phyloP scores from a whole-genome alignment of 2,329 filamentous ascomycete genomes.

The Penicillium sumatraense region DNA sequence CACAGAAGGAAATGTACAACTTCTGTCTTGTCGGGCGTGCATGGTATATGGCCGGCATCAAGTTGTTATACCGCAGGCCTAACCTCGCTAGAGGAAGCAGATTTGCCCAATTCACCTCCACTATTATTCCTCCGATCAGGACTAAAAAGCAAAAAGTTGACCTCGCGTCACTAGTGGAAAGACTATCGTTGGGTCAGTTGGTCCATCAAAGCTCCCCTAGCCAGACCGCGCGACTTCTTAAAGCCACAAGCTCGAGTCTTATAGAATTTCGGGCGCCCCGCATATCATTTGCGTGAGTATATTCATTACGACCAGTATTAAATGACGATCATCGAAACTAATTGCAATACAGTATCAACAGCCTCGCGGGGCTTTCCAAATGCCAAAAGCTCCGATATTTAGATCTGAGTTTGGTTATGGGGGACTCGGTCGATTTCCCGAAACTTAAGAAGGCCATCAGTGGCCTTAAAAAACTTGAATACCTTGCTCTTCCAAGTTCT shows the following conservation, averaged over 20 bases:
- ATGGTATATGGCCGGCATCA: conserved; percentile 61
- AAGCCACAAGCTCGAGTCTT: conserved; percentile 57
- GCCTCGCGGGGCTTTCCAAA: conserved; percentile 61
- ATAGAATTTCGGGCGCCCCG: conserved; percentile 62
- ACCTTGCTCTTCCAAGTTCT: conserved; percentile 47
- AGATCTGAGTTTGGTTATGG: conserved; percentile 58
- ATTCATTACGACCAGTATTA: background rate
- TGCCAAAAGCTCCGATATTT: conserved; percentile 55
- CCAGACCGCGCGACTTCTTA: conserved; percentile 60
- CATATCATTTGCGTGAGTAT: conserved; percentile 58
- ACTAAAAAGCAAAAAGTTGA: conserved; percentile 53
- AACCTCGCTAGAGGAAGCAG: conserved; percentile 53
- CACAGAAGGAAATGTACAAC: conserved; percentile 46
- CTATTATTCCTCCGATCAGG: conserved; percentile 55
- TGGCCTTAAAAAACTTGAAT: conserved; percentile 49
- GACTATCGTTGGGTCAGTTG: conserved; percentile 58
- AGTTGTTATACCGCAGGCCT: conserved; percentile 58
- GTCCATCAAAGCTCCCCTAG: conserved; percentile 65
- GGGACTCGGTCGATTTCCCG: conserved; percentile 52
- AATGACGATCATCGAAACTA: background rate
- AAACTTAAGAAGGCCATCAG: conserved; percentile 56
- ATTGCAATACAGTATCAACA: conserved; percentile 49
- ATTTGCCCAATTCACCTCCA: conserved; percentile 59
- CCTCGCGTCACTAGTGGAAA: conserved; percentile 55
- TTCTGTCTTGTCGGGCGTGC: conserved; percentile 59